A percentile compares a stretch with the other conserved stretches of the same genome.
These are phyloP conservation scores for Trypanosoma lewisi DNA, from an alignment of 208 protist species.

Conservation along the genomic window DNA sequence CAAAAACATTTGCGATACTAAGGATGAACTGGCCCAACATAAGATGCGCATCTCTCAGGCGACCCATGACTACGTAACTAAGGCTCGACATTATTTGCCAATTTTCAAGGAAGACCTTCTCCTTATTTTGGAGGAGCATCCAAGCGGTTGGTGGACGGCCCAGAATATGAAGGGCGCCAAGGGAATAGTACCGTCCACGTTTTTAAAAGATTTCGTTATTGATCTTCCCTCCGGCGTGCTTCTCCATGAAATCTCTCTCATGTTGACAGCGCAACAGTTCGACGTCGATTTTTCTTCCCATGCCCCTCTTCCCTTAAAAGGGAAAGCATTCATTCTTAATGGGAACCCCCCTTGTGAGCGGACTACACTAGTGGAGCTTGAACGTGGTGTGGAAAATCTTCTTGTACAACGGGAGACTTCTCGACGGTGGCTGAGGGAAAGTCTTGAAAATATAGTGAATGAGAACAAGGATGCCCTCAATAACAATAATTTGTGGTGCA, in stretches of 20 bases:
- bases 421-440: slow-evolving; percentile 7
- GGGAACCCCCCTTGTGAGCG: background rate
- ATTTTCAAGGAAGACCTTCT: slow-evolving; percentile 54
- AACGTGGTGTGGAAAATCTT: slow-evolving; percentile 17
- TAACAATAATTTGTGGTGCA: background rate
- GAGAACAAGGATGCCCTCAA: background rate
- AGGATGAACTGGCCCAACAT: background rate
- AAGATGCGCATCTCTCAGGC: slow-evolving; percentile 37
- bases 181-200: slow-evolving; percentile 77
- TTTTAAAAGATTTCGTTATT: slow-evolving; percentile 40
- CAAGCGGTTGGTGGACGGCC: slow-evolving; percentile 77
- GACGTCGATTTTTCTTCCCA: slow-evolving; percentile 33
- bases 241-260: slow-evolving; percentile 26
- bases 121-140: slow-evolving; percentile 50
- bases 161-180: slow-evolving; percentile 40
- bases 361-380: slow-evolving; percentile 11
- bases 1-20: background rate
- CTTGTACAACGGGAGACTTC: slow-evolving; percentile 32
- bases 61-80: slow-evolving; percentile 56
- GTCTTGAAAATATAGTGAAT: slow-evolving; percentile 7
- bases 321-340: background rate
- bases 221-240: slow-evolving; percentile 32
- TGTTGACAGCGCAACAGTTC: slow-evolving; percentile 29
- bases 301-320: slow-evolving; percentile 11
- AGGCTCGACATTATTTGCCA: slow-evolving; percentile 42